phyloP scores from a whole-genome alignment of 2,329 filamentous ascomycete species.

The Phyllosticta citrichinensis region DNA sequence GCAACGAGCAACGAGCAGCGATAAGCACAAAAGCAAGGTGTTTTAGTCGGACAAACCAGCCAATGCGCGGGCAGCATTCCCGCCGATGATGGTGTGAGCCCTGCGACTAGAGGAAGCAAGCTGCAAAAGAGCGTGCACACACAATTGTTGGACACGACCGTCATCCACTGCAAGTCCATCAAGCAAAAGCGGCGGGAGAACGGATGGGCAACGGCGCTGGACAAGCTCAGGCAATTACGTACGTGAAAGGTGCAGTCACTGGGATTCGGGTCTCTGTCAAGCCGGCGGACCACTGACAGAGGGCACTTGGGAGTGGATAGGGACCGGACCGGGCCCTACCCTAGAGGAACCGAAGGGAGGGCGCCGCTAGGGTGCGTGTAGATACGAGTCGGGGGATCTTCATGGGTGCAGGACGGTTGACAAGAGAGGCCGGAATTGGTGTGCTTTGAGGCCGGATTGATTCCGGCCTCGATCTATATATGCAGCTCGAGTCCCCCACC shows the following conservation, averaged over 20 bases:
- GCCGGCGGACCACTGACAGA: neutral
- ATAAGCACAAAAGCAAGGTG: neutral
- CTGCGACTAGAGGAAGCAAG: neutral
- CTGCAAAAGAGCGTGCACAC: no score
- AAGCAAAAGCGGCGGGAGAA: neutral
- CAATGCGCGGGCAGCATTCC: neutral
- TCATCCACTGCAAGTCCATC: no score
- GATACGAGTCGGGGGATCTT: neutral
- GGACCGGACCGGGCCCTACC: neutral
- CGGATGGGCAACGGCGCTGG: neutral
- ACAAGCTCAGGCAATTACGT: neutral
- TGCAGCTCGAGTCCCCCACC: neutral
- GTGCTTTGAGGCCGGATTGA: slow-evolving; percentile 20
- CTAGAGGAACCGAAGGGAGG: neutral
- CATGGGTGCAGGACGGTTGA: neutral
- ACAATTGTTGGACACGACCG: no score
- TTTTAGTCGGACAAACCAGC: neutral
- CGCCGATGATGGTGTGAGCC: neutral
- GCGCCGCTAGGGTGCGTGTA: neutral
- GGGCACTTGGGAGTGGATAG: neutral
- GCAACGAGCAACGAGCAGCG: no score
- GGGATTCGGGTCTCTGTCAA: neutral
- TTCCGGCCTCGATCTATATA: slow-evolving; percentile 20
- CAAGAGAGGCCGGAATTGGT: slow-evolving; percentile 23
- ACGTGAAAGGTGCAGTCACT: neutral